Conservation (phyloP, 2,329 filamentous ascomycete genomes). For the Sphaerulina musiva region DNA sequence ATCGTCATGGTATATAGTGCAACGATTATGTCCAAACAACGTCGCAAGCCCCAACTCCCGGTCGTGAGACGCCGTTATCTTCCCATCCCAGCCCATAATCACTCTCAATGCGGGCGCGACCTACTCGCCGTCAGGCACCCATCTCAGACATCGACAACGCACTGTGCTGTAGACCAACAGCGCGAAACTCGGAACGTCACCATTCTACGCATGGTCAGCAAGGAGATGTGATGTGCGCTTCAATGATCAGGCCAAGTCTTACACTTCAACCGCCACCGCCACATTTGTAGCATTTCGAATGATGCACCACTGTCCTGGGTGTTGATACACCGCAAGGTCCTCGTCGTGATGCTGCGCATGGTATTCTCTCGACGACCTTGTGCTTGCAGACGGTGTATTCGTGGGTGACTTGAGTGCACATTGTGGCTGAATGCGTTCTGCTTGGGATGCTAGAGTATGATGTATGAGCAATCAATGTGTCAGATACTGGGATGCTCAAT, state of each 20-base stretch:
- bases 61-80: conserved; percentile 18
- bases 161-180: conserved; percentile 11
- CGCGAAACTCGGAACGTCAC: background rate
- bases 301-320: conserved; percentile 42
- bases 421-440: conserved; percentile 22
- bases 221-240: background rate
- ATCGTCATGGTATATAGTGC: conserved; percentile 15
- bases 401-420: conserved; percentile 46
- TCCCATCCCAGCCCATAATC: background rate
- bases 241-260: background rate
- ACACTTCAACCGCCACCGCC: conserved; percentile 37
- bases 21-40: background rate
- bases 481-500: background rate
- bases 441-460: background rate
- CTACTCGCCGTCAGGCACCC: background rate
- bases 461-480: background rate
- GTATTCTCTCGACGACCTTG: conserved; percentile 38
- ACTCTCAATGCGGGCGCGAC: background rate
- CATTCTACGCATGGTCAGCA: background rate
- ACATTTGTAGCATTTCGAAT: conserved; percentile 44
- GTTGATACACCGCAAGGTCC: conserved; percentile 38
- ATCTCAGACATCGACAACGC: conserved; percentile 12
- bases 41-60: conserved; percentile 1
- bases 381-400: conserved; percentile 43
- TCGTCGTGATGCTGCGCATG: conserved; percentile 43